Evolutionary conservation across 768 basidiomycete genomes (phyloP).

Genomic region (Lyophyllum shimeji): DNA sequence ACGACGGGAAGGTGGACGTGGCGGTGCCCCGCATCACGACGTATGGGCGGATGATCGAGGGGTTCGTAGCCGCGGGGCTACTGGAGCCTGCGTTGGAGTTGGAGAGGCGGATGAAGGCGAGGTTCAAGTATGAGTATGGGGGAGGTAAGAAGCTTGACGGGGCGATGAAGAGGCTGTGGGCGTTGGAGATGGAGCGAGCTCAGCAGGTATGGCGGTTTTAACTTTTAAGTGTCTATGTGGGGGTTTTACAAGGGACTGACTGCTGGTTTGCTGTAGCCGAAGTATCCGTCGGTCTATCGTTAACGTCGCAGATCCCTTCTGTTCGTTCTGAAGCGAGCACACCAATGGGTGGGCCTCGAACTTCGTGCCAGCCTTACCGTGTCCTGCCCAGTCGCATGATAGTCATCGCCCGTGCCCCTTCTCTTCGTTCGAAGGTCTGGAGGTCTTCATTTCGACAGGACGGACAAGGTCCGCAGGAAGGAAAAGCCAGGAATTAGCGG

Average conservation of each 20-base stretch:
- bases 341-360: not conserved
- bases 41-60: constrained; percentile 14
- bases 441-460: too few species aligned
- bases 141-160: constrained; percentile 1
- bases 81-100: constrained; percentile 14
- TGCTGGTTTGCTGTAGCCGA: not conserved
- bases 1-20: constrained; percentile 1
- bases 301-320: not conserved
- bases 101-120: constrained; percentile 14
- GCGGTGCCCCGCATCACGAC: constrained; percentile 3
- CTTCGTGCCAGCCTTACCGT: not conserved
- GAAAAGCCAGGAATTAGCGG: not conserved
- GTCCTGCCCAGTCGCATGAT: not conserved
- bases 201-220: not conserved
- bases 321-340: too few species aligned
- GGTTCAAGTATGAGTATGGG: not conserved
- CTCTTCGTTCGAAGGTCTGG: too few species aligned
- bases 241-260: not conserved
- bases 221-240: not conserved
- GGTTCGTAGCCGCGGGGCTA: constrained; percentile 14
- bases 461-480: too few species aligned
- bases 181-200: constrained; percentile 8
- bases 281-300: not conserved
- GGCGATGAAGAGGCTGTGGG: constrained; percentile 4
- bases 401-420: too few species aligned